Evolutionary conservation across 1,284 basidiomycete genomes (phyloP).

Genomic region (Schizopora paradoxa): DNA sequence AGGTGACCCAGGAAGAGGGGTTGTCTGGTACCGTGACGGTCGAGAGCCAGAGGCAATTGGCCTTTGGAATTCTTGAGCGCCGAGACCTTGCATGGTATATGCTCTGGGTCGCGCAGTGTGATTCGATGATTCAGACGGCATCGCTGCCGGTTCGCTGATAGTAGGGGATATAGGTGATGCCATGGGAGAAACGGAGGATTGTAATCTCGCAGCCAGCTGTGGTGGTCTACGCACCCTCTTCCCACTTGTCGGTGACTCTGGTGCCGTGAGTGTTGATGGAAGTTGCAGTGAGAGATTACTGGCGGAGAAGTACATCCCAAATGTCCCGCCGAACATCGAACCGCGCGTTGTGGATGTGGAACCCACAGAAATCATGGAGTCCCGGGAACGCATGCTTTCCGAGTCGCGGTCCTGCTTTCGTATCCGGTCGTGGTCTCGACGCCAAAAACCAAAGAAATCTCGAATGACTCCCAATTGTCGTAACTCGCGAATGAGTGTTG

Average conservation of each 20-base stretch:
- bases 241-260: not conserved
- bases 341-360: conserved; percentile 20
- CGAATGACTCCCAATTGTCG: conserved; percentile 50
- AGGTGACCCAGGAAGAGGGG: no score
- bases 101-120: no score
- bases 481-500: conserved; percentile 59
- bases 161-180: no score
- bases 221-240: no score
- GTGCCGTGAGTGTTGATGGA: conserved; percentile 35
- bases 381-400: conserved; percentile 2
- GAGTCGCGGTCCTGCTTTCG: conserved; percentile 31
- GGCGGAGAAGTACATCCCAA: conserved; percentile 43
- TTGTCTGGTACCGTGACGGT: no score
- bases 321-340: conserved; percentile 28
- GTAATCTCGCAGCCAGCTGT: no score
- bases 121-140: no score
- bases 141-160: no score
- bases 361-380: no score
- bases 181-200: no score
- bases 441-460: conserved; percentile 76
- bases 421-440: conserved; percentile 58
- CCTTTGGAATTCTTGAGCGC: no score
- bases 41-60: no score
- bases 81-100: conserved; percentile 11
- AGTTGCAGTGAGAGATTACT: conserved; percentile 34